Evolutionary conservation across 495 filamentous ascomycete genomes (phyloP).

Genomic region (Margaritispora aquatica): DNA sequence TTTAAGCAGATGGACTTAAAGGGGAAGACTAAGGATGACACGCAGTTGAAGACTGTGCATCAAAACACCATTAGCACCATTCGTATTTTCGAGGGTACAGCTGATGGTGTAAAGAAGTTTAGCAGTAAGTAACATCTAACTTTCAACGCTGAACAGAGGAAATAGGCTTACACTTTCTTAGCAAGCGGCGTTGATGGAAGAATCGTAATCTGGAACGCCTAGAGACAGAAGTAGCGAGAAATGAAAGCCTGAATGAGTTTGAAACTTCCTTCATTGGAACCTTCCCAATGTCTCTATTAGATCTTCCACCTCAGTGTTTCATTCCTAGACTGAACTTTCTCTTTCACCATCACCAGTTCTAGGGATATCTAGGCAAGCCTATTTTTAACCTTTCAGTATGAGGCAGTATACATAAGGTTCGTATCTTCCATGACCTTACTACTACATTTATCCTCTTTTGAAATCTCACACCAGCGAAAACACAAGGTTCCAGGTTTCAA

Average conservation of each 20-base stretch:
- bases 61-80: slow-evolving; percentile 92
- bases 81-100: slow-evolving; percentile 61
- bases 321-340: background rate
- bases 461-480: background rate
- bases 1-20: slow-evolving; percentile 98
- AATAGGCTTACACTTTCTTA: slow-evolving; percentile 38
- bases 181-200: slow-evolving; percentile 92
- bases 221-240: slow-evolving; percentile 10
- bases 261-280: background rate
- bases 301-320: background rate
- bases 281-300: background rate
- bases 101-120: slow-evolving; percentile 66
- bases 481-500: background rate
- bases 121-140: slow-evolving; percentile 62
- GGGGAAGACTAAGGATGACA: slow-evolving; percentile 83
- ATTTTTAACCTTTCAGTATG: background rate
- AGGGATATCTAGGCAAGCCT: background rate
- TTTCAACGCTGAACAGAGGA: slow-evolving; percentile 14
- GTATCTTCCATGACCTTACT: background rate
- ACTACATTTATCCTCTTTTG: background rate
- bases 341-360: background rate
- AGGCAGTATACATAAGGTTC: background rate
- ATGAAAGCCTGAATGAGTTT: slow-evolving; percentile 14
- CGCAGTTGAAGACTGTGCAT: slow-evolving; percentile 89
- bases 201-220: slow-evolving; percentile 67